These are phyloP conservation scores for Mycena kentingensis DNA, from an alignment of 768 basidiomycete species.

Conservation along the genomic window DNA sequence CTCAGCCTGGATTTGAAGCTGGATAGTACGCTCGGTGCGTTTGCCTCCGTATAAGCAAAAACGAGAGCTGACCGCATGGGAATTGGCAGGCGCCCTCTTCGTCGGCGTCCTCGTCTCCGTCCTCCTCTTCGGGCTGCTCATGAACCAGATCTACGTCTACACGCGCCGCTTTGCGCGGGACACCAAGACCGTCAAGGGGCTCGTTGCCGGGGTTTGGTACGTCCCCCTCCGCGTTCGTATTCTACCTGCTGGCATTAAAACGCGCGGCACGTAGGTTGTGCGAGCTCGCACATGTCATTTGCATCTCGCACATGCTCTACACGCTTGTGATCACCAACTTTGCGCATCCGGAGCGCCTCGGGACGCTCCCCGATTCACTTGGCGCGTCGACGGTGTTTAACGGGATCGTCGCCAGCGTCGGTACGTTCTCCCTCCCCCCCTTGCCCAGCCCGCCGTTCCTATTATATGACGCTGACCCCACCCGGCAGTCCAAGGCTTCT, in stretches of 20 bases:
- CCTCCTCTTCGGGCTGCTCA: constrained; percentile 12
- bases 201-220: constrained; percentile 16
- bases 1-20: no score
- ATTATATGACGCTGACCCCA: neutral
- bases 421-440: neutral
- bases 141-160: constrained; percentile 10
- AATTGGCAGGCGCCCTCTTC: constrained; percentile 13
- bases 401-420: constrained; percentile 7
- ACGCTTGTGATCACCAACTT: constrained; percentile 1
- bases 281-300: constrained; percentile 17
- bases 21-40: neutral
- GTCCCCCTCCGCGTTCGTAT: no score
- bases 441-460: no score
- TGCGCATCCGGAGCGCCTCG: constrained; percentile 12
- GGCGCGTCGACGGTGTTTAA: constrained; percentile 11
- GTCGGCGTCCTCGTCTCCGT: constrained; percentile 13
- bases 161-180: constrained; percentile 11
- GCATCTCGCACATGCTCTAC: constrained; percentile 15
- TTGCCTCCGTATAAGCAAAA: no score
- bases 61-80: no score
- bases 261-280: constrained; percentile 12
- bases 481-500: constrained; percentile 20
- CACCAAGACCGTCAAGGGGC: neutral
- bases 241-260: no score
- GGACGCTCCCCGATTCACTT: neutral